A percentile compares a stretch with the other conserved stretches of the same genome.
Conservation (phyloP, 2,329 filamentous ascomycete species). For the Pyricularia sp. region DNA sequence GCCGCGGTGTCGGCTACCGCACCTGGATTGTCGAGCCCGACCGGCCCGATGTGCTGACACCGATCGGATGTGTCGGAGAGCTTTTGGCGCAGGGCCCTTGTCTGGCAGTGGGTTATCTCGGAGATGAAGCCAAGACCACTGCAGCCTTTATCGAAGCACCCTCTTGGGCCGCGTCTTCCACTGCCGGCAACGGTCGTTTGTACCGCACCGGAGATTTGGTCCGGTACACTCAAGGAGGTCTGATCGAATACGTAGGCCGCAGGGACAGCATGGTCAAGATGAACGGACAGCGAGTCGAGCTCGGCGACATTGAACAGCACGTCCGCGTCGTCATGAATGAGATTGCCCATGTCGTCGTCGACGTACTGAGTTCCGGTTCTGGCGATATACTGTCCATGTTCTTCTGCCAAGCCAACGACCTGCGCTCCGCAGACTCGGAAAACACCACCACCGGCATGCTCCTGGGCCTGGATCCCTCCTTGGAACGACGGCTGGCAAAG, state of each 20-base stretch:
- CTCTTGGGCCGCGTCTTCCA: background rate
- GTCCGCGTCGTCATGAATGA: background rate
- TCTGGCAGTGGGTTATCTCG: slow-evolving; percentile 32
- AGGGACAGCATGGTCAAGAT: slow-evolving; percentile 3
- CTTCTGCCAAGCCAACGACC: background rate
- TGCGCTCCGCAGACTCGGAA: background rate
- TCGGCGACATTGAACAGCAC: slow-evolving; percentile 7
- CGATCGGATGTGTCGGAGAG: slow-evolving; percentile 18
- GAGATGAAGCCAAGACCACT: slow-evolving; percentile 14
- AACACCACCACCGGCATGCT: background rate
- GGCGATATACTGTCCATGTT: background rate
- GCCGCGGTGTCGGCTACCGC: slow-evolving; percentile 10
- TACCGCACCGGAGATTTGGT: slow-evolving; percentile 10
- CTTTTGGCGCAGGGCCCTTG: slow-evolving; percentile 35
- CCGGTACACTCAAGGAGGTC: background rate
- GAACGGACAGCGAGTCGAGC: slow-evolving; percentile 4
- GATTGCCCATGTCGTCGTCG: background rate
- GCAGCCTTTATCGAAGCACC: slow-evolving; percentile 3
- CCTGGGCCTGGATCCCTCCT: background rate
- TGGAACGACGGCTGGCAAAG: background rate
- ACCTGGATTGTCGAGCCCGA: slow-evolving; percentile 10
- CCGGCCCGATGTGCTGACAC: slow-evolving; percentile 7
- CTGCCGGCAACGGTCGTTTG: slow-evolving; percentile 6
- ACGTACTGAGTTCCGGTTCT: background rate
- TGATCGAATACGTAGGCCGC: background rate